Base-by-base conservation (phyloP, 1,284 basidiomycete species). In the Grifola frondosa region DNA sequence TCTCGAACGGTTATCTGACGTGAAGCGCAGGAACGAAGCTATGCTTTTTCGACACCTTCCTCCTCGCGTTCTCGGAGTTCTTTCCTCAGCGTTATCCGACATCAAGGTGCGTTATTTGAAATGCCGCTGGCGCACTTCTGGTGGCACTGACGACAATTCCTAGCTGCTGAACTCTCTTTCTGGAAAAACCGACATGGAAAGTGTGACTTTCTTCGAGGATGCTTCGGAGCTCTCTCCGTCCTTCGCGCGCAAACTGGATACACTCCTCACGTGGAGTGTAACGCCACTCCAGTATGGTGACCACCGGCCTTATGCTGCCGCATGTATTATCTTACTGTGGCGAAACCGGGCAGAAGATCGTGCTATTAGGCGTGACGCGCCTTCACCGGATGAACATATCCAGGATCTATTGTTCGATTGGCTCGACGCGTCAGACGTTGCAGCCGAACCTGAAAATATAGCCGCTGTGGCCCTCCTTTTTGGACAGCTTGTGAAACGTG, bases 201-300 rank as follows among this genome's bases (percentile, higher is more conserved):
- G 72, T 12, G 68, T 86, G 24, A 50, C 68, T 0, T 91, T 85
- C 65, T 91, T 93, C 57, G 64, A 70, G 34, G 65, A 65, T 48
- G 70, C 66, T 43, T 51, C 60, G 5, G 69, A 72, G 21, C 73
- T 71, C 53, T 69, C 66, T 20, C 64, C 64, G 3, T 63, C 61
- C 12, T 84, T 89, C 52, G 63, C 71, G n/a, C 74, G 75, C 44
- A 92, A 93, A 61, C 73, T 94, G 16, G 83, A 88, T 54, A 80
- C 86, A 42, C 75, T 95, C 3, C 75, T 96, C 20, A 89, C 88
- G 1, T 96, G 92, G 93, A 82, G 84, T 49, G 85, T 93, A 42
- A 90, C 90, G 0, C 78, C 84, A 6, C 73, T 89, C 22, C 90
- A 92, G 62, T 89, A 88, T 41, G 91, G 91, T 3, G 80, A 88